phyloP scores from a whole-genome alignment of 331 rosid genomes.

The Acacia pycnantha region DNA sequence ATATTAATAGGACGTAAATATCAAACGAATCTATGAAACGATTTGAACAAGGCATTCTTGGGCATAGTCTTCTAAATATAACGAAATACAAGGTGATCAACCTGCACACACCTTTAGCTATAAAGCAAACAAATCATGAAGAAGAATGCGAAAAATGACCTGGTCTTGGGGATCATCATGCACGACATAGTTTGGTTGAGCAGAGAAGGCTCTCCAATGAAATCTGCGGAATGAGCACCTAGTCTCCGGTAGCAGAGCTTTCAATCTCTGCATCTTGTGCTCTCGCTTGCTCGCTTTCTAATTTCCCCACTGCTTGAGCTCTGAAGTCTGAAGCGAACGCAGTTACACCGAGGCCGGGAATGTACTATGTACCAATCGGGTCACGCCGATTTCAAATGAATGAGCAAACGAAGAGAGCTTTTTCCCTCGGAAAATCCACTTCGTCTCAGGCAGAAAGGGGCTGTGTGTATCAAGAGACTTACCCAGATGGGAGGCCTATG shows the following conservation, averaged over 20 bases:
- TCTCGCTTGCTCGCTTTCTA: conserved; percentile 3
- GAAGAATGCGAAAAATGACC: not conserved
- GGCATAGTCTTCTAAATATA: not conserved
- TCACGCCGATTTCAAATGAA: conserved; percentile 8
- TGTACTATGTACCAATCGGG: not conserved
- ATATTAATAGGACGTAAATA: not conserved
- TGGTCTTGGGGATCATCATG: conserved; percentile 18
- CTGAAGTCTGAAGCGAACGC: not conserved
- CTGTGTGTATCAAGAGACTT: not conserved
- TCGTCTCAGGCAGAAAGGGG: not conserved
- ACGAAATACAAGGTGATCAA: not conserved
- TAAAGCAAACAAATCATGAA: not conserved
- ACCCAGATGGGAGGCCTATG: not conserved
- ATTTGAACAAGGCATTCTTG: not conserved
- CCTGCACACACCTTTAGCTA: not conserved
- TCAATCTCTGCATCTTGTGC: conserved; percentile 63
- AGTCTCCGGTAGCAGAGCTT: conserved; percentile 43
- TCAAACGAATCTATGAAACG: not conserved
- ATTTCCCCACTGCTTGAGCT: not conserved
- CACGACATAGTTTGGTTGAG: conserved; percentile 53
- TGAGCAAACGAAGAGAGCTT: not conserved
- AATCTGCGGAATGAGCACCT: conserved; percentile 27
- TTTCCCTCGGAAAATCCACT: not conserved
- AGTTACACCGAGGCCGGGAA: not conserved
- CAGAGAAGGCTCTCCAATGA: conserved; percentile 51